These are phyloP conservation scores for Aethionema arabicum DNA, from an alignment of 345 rosid species.

Conservation along the genomic window DNA sequence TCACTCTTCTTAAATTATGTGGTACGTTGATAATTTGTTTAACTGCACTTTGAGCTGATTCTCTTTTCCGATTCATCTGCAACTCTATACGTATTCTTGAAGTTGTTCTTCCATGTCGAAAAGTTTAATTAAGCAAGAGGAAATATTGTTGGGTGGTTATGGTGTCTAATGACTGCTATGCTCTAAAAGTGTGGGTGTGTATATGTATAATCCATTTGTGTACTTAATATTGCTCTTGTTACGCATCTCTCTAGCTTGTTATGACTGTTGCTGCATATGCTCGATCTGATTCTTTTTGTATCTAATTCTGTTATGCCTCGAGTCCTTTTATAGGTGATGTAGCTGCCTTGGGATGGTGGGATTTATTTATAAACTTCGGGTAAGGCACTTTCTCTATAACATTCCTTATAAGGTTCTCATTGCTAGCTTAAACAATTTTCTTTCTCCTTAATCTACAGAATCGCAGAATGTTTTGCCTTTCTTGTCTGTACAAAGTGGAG, in stretches of 20 bases:
- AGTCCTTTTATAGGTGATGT: constrained; percentile 62
- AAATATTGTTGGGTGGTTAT: not conserved
- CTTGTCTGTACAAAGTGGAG: constrained; percentile 89
- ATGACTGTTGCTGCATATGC: not conserved
- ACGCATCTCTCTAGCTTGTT: not conserved
- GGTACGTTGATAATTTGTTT: constrained; percentile 48
- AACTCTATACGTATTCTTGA: not conserved
- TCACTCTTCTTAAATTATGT: constrained; percentile 83
- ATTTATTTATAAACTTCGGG: constrained; percentile 85
- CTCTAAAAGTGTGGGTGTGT: not conserved
- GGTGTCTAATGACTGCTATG: not conserved
- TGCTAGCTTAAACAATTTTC: constrained; percentile 17
- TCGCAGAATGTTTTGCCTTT: constrained; percentile 92
- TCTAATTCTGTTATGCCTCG: constrained; percentile 19
- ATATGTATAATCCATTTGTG: not conserved
- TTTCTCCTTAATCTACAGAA: constrained; percentile 44
- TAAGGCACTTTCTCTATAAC: constrained; percentile 33
- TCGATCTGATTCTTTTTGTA: constrained; percentile 7
- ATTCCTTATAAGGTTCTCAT: not conserved
- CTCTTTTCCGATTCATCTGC: not conserved
- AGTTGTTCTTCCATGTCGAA: not conserved
- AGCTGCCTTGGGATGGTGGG: constrained; percentile 94
- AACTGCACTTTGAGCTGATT: not conserved
- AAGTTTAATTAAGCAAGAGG: not conserved
- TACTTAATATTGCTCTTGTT: constrained; percentile 13